Conservation (phyloP, 768 basidiomycete species). For the Lentinula guzmanii region DNA sequence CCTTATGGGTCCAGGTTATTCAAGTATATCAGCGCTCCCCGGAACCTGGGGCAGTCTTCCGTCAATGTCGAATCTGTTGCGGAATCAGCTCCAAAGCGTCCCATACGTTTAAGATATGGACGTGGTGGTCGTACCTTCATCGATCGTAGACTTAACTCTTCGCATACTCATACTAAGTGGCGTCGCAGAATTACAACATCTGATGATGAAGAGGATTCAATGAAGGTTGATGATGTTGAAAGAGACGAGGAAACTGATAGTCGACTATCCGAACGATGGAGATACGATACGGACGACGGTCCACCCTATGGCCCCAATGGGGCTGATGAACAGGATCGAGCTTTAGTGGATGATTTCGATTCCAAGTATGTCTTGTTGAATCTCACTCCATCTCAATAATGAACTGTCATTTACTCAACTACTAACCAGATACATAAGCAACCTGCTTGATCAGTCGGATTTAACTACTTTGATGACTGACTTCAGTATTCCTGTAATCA, state of each 20-base stretch:
- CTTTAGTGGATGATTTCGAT: slow-evolving; percentile 68
- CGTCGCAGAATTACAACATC: slow-evolving; percentile 28
- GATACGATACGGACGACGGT: slow-evolving; percentile 60
- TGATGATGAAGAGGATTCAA: slow-evolving; percentile 24
- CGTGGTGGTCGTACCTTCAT: slow-evolving; percentile 76
- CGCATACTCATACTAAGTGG: slow-evolving; percentile 23
- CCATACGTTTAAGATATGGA: slow-evolving; percentile 71
- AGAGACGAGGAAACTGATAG: slow-evolving; percentile 34
- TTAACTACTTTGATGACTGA: slow-evolving; percentile 14
- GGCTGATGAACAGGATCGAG: slow-evolving; percentile 61
- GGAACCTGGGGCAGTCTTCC: slow-evolving; percentile 16
- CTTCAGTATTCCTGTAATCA: slow-evolving; percentile 4
- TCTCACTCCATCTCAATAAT: background rate
- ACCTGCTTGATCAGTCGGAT: slow-evolving; percentile 51
- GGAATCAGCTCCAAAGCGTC: slow-evolving; percentile 24
- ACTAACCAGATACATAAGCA: slow-evolving; percentile 32
- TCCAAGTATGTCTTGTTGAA: slow-evolving; percentile 31
- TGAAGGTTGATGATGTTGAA: slow-evolving; percentile 20
- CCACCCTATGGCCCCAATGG: slow-evolving; percentile 52
- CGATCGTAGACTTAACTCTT: slow-evolving; percentile 53
- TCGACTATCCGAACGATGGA: slow-evolving; percentile 55
- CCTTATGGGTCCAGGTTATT: slow-evolving; percentile 61
- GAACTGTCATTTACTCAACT: background rate
- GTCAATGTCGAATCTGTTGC: slow-evolving; percentile 21
- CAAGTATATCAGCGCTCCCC: slow-evolving; percentile 43